Percentiles rank a stretch among this genome's conserved stretches.
These are phyloP conservation scores for Beta lomatogona DNA, from an alignment of 179 eudicot species.

Conservation along the genomic window DNA sequence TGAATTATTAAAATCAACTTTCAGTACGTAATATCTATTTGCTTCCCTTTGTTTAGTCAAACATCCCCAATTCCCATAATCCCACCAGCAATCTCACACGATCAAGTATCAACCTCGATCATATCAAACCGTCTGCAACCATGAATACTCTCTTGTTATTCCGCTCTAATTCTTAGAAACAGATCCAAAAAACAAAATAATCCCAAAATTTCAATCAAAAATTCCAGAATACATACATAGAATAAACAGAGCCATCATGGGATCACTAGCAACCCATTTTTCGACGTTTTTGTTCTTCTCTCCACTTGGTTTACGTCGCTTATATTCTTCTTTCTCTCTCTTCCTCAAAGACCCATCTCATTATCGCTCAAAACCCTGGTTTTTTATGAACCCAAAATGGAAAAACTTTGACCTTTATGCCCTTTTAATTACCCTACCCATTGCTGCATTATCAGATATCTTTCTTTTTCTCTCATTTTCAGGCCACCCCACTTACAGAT, in stretches of 20 bases:
- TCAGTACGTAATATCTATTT: no score
- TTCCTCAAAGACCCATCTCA: conserved; percentile 69
- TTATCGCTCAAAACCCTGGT: conserved; percentile 72
- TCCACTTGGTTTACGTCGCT: conserved; percentile 68
- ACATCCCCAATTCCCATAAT: not conserved
- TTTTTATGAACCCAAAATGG: conserved; percentile 63
- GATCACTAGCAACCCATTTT: conserved; percentile 61
- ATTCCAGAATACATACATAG: not conserved
- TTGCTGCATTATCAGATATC: conserved; percentile 56
- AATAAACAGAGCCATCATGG: conserved; percentile 36
- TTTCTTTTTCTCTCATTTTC: conserved; percentile 47
- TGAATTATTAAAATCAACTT: no score
- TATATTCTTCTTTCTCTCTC: conserved; percentile 50
- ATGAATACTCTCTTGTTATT: not conserved
- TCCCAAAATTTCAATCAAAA: not conserved
- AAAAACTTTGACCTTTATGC: conserved; percentile 63
- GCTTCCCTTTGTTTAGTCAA: not conserved
- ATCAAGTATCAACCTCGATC: not conserved
- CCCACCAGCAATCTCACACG: not conserved
- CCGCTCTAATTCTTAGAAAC: not conserved
- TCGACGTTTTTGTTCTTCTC: conserved; percentile 61
- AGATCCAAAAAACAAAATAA: not conserved
- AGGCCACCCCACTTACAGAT: conserved; percentile 45
- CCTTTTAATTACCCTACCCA: conserved; percentile 65
- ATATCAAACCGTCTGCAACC: not conserved